Conservation (phyloP, 2,329 filamentous ascomycete species). For the Phoma herbarum region DNA sequence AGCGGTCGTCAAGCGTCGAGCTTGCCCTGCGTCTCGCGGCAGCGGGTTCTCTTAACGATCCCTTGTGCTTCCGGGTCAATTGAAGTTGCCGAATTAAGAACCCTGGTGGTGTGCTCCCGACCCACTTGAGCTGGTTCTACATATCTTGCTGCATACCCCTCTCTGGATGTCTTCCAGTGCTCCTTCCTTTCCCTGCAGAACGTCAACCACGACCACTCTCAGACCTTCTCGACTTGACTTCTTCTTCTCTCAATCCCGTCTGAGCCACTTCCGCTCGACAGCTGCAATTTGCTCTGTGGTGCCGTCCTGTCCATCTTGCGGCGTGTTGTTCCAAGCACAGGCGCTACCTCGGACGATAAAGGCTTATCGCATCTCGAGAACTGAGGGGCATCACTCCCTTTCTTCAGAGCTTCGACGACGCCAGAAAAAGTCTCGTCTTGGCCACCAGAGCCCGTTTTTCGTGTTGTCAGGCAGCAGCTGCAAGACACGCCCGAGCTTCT, state of each 20-base stretch:
- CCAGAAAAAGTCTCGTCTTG: conserved; percentile 11
- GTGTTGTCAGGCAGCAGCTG: conserved; percentile 45
- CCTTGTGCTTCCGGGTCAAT: conserved; percentile 31
- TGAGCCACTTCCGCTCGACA: background rate
- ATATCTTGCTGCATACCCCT: conserved; percentile 49
- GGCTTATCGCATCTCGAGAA: conserved; percentile 44
- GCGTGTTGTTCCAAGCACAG: conserved; percentile 27
- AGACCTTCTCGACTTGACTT: background rate
- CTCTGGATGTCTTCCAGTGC: conserved; percentile 28
- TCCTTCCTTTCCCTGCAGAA: conserved; percentile 24
- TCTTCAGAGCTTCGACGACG: conserved; percentile 22
- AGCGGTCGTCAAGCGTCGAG: conserved; percentile 23
- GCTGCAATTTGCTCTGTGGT: conserved; percentile 7
- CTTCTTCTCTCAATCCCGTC: background rate
- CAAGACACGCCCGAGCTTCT: conserved; percentile 33
- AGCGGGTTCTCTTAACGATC: conserved; percentile 21
- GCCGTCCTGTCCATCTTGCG: conserved; percentile 20
- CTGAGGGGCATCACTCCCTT: conserved; percentile 35
- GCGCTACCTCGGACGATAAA: conserved; percentile 46
- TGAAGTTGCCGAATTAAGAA: conserved; percentile 35
- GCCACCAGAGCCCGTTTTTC: conserved; percentile 19
- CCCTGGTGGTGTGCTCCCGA: conserved; percentile 37
- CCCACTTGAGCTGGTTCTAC: conserved; percentile 41
- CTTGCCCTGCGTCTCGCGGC: conserved; percentile 24
- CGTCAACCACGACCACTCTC: conserved; percentile 10